A percentile compares a stretch with the other conserved stretches of the same genome.
Evolutionary conservation across 306 rosid species (phyloP).

Genomic region (Sophora flavescens): DNA sequence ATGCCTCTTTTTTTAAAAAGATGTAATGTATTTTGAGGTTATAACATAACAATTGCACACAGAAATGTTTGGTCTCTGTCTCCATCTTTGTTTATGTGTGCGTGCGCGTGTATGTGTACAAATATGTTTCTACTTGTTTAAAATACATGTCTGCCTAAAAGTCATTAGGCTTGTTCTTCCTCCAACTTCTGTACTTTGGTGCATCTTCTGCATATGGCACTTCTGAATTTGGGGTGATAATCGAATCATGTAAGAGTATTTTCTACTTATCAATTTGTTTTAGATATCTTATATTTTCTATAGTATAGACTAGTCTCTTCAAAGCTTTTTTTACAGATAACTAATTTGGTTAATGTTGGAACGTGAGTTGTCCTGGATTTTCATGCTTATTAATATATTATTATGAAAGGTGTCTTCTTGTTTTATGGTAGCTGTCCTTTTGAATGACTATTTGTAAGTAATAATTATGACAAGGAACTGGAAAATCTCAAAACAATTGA

Average conservation of each 20-base stretch:
- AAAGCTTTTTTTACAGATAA: background rate
- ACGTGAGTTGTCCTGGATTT: background rate
- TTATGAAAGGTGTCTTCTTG: background rate
- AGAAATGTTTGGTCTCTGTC: background rate
- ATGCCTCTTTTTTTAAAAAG: too few species aligned
- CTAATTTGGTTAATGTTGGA: background rate
- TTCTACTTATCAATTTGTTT: background rate
- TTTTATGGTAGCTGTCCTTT: background rate
- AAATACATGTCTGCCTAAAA: background rate
- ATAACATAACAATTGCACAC: background rate
- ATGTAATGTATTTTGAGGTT: background rate
- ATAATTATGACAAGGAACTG: background rate
- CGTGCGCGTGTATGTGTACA: background rate
- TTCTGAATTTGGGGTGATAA: conserved; percentile 15
- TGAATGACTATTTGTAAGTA: background rate
- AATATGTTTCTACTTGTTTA: background rate
- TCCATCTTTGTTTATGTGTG: background rate
- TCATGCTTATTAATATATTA: background rate
- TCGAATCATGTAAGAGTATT: conserved; percentile 10
- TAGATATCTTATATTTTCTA: background rate
- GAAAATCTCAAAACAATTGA: background rate
- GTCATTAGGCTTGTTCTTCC: background rate
- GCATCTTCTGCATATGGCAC: background rate
- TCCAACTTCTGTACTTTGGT: background rate
- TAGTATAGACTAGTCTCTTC: background rate